A percentile compares a stretch with the other conserved stretches of the same genome.
phyloP scores from a whole-genome alignment of 1,284 basidiomycete genomes.

The Tilletia walkeri region DNA sequence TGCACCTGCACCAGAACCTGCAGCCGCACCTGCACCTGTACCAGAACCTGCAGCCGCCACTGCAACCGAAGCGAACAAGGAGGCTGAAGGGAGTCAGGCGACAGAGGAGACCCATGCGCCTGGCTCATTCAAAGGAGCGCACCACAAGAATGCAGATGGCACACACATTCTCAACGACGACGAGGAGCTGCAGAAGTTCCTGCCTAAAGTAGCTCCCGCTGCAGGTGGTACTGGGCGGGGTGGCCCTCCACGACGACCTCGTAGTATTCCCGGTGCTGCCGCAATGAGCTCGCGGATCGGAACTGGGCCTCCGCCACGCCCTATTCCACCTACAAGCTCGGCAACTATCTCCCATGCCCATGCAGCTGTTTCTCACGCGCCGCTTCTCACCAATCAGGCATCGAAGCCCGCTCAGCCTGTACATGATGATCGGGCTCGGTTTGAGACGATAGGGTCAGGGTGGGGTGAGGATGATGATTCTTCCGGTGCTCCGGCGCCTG shows the following conservation, averaged over 20 bases:
- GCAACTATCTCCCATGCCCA: not conserved
- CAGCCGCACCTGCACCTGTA: no score
- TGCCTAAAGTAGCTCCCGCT: not conserved
- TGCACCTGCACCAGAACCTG: no score
- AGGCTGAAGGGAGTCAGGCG: no score
- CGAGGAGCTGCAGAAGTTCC: constrained; percentile 1
- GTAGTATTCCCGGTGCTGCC: constrained; percentile 1
- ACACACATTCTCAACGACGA: not conserved
- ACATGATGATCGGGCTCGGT: not conserved
- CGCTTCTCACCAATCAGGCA: not conserved
- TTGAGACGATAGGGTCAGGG: not conserved
- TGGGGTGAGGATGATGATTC: not conserved
- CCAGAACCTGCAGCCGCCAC: no score
- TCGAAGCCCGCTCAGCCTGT: not conserved
- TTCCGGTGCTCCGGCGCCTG: not conserved
- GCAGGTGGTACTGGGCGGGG: not conserved
- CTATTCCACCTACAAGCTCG: not conserved
- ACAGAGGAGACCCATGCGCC: no score
- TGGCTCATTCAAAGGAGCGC: no score
- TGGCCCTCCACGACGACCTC: not conserved
- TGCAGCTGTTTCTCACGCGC: not conserved
- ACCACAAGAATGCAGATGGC: no score
- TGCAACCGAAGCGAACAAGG: no score
- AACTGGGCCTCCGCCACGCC: not conserved
- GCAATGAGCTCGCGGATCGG: constrained; percentile 7